Conservation (phyloP, 768 basidiomycete genomes). For the Porphyrellus cyaneotinctus region DNA sequence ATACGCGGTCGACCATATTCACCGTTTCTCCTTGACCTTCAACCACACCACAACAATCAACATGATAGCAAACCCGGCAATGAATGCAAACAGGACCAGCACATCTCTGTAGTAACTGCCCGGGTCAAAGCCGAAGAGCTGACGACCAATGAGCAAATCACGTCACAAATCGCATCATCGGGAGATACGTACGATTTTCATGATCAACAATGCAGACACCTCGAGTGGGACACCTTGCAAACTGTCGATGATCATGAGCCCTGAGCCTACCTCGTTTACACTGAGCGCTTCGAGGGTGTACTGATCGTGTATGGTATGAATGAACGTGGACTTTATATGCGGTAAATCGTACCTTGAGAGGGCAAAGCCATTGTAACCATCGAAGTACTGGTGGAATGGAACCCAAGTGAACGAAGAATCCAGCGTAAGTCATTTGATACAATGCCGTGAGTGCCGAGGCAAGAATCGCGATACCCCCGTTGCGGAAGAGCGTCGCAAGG, state of each 20-base stretch:
- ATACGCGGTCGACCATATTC: slow-evolving; percentile 2
- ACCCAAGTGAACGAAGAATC: slow-evolving; percentile 87
- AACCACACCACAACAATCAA: slow-evolving; percentile 79
- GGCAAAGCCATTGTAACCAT: slow-evolving; percentile 91
- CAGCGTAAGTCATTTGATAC: slow-evolving; percentile 85
- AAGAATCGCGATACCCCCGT: slow-evolving; percentile 89
- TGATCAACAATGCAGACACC: slow-evolving; percentile 78
- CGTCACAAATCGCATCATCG: background rate
- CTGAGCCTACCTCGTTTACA: slow-evolving; percentile 90
- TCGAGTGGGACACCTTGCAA: slow-evolving; percentile 79
- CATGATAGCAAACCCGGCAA: slow-evolving; percentile 68
- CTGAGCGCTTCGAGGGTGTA: slow-evolving; percentile 80
- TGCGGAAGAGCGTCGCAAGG: slow-evolving; percentile 75
- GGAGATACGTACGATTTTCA: slow-evolving; percentile 60
- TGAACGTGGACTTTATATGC: background rate
- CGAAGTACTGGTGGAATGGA: slow-evolving; percentile 86
- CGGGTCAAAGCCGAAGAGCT: slow-evolving; percentile 84
- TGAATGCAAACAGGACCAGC: slow-evolving; percentile 80
- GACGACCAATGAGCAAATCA: background rate
- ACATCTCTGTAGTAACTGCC: slow-evolving; percentile 89
- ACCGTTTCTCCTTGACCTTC: slow-evolving; percentile 73
- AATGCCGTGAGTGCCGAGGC: slow-evolving; percentile 72
- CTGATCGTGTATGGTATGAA: slow-evolving; percentile 5
- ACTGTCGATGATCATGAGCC: slow-evolving; percentile 76
- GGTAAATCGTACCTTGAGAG: slow-evolving; percentile 50